Percentiles rank a stretch among this genome's conserved stretches.
Conservation (phyloP, 2,329 filamentous ascomycete genomes). For the Spiromastix sp. region DNA sequence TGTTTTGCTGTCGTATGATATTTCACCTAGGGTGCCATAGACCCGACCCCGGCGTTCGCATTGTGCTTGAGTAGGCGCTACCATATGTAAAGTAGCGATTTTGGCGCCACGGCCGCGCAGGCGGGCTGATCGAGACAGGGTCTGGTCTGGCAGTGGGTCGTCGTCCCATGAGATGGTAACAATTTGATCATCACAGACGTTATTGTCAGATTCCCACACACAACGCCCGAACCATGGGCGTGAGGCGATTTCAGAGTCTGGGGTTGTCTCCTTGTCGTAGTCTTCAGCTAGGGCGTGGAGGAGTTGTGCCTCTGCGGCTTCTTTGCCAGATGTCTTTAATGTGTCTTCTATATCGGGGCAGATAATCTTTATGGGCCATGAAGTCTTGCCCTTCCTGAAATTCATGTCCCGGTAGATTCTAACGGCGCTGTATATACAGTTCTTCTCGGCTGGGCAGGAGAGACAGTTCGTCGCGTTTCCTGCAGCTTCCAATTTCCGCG, state of each 20-base stretch:
- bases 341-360: conserved; percentile 83
- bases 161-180: conserved; percentile 86
- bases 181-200: conserved; percentile 85
- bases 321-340: conserved; percentile 34
- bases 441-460: conserved; percentile 60
- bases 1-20: conserved; percentile 68
- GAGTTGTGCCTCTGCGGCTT: conserved; percentile 43
- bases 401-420: conserved; percentile 67
- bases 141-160: conserved; percentile 35
- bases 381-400: conserved; percentile 55
- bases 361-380: conserved; percentile 85
- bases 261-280: conserved; percentile 42
- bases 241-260: conserved; percentile 42
- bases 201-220: conserved; percentile 86
- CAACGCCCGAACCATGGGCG: conserved; percentile 80
- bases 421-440: conserved; percentile 77
- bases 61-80: conserved; percentile 75
- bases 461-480: conserved; percentile 78
- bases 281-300: conserved; percentile 42
- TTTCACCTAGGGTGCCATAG: conserved; percentile 78
- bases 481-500: conserved; percentile 65
- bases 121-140: conserved; percentile 11
- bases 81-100: conserved; percentile 87
- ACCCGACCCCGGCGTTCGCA: conserved; percentile 77
- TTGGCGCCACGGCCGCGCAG: conserved; percentile 52